These are phyloP conservation scores for Glebionis coronaria DNA, from an alignment of 129 eudicot genomes.

Conservation along the genomic window DNA sequence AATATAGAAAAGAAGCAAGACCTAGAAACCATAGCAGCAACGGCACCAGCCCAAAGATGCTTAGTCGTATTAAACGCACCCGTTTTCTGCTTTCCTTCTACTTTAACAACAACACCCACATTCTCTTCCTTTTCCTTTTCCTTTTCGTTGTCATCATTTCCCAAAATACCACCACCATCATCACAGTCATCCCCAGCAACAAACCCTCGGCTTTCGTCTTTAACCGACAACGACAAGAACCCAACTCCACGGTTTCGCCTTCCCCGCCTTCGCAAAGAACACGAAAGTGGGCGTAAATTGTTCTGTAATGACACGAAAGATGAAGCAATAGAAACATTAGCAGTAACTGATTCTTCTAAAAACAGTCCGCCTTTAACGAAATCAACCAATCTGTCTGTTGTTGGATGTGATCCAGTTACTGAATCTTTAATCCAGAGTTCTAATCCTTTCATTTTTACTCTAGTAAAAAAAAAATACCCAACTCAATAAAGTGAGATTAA, in stretches of 20 bases:
- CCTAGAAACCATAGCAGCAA: conserved; percentile 98
- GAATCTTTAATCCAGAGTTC: conserved; percentile 38
- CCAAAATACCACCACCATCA: neutral
- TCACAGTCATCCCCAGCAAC: conserved; percentile 22
- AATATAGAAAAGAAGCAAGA: conserved; percentile 8
- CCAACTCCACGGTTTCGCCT: conserved; percentile 21
- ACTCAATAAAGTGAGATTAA: conserved; percentile 14
- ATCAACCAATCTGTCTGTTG: neutral
- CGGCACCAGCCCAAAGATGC: conserved; percentile 99
- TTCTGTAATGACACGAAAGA: conserved; percentile 41
- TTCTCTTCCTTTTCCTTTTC: conserved; percentile 30
- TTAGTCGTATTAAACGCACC: conserved; percentile 77
- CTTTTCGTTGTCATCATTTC: conserved; percentile 39
- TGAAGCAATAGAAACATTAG: conserved; percentile 29
- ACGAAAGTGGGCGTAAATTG: conserved; percentile 25
- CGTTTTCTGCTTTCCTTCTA: conserved; percentile 23
- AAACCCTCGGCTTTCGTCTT: conserved; percentile 25
- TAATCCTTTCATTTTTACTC: conserved; percentile 40
- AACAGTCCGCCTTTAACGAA: conserved; percentile 59
- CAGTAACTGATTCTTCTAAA: conserved; percentile 45
- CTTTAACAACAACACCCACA: conserved; percentile 7
- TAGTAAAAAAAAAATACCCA: neutral
- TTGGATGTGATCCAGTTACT: conserved; percentile 22
- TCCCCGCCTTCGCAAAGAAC: conserved; percentile 22
- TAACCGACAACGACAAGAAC: conserved; percentile 47